These are phyloP conservation scores for Erythrobasidium hasegawianum DNA, from an alignment of 1,284 basidiomycete species.

Conservation along the genomic window DNA sequence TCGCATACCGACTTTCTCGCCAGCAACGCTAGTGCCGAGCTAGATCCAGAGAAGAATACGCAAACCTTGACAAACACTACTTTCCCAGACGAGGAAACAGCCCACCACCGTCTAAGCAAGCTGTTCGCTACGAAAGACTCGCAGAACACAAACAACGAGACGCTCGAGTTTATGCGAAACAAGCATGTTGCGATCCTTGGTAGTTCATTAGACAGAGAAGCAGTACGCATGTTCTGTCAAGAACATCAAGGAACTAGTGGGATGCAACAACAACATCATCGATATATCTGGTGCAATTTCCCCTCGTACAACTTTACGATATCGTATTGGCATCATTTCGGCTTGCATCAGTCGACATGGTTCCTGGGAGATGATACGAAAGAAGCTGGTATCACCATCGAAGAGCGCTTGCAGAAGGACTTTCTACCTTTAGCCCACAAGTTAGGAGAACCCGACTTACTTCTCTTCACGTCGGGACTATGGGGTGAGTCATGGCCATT, in stretches of 20 bases:
- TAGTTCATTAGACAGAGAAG: conserved; percentile 33
- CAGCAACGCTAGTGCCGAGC: not conserved
- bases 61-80: not conserved
- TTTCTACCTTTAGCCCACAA: conserved; percentile 16
- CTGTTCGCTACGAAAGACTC: conserved; percentile 6
- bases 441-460: conserved; percentile 27
- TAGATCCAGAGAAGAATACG: conserved; percentile 12
- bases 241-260: conserved; percentile 4
- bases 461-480: conserved; percentile 28
- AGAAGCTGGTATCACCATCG: conserved; percentile 5
- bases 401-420: conserved; percentile 12
- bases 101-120: conserved; percentile 20
- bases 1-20: not conserved
- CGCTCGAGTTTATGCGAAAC: conserved; percentile 20
- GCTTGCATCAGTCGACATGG: conserved; percentile 22
- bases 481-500: conserved; percentile 33
- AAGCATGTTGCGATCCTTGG: conserved; percentile 24
- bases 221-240: conserved; percentile 30
- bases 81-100: conserved; percentile 1
- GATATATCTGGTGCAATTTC: conserved; percentile 24
- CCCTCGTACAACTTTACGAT: conserved; percentile 25
- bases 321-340: conserved; percentile 17
- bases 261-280: conserved; percentile 13
- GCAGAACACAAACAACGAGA: not conserved
- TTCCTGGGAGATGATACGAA: conserved; percentile 19